Evolutionary conservation across 2,329 filamentous ascomycete species (phyloP).

Genomic region (Fonsecaea erecta): DNA sequence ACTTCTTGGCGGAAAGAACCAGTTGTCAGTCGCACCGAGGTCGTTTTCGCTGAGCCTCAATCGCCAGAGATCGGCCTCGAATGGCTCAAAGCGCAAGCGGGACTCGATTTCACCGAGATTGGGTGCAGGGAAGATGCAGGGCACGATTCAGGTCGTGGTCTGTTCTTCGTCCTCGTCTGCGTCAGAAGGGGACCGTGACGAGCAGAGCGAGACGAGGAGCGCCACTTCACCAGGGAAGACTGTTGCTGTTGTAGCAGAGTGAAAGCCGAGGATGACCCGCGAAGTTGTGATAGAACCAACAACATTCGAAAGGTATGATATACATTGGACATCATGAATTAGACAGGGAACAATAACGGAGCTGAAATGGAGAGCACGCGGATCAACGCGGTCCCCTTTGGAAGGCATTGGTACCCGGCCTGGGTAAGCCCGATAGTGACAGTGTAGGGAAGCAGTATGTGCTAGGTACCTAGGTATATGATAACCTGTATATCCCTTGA

Average conservation of each 20-base stretch:
- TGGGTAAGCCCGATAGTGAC: background rate
- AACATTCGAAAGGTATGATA: background rate
- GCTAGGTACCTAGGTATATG: no score
- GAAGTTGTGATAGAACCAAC: background rate
- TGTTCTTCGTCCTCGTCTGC: constrained; percentile 16
- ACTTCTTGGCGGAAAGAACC: background rate
- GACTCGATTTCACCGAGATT: constrained; percentile 18
- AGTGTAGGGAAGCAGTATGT: background rate
- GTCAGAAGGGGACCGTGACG: background rate
- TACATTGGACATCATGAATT: background rate
- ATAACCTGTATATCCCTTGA: no score
- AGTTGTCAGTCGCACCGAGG: constrained; percentile 2
- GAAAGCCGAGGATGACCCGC: background rate
- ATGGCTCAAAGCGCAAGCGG: constrained; percentile 33
- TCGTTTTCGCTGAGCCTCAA: constrained; percentile 22
- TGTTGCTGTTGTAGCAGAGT: background rate
- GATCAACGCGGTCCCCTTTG: background rate
- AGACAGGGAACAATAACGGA: background rate
- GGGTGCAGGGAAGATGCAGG: background rate
- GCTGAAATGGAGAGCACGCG: background rate
- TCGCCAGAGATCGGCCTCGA: constrained; percentile 27
- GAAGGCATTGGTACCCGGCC: background rate
- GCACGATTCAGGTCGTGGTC: constrained; percentile 12
- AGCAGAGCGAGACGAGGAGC: background rate
- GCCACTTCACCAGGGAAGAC: background rate